Evolutionary conservation across 169 alveolate species (phyloP).

Genomic region (Cystoisospora suis): DNA sequence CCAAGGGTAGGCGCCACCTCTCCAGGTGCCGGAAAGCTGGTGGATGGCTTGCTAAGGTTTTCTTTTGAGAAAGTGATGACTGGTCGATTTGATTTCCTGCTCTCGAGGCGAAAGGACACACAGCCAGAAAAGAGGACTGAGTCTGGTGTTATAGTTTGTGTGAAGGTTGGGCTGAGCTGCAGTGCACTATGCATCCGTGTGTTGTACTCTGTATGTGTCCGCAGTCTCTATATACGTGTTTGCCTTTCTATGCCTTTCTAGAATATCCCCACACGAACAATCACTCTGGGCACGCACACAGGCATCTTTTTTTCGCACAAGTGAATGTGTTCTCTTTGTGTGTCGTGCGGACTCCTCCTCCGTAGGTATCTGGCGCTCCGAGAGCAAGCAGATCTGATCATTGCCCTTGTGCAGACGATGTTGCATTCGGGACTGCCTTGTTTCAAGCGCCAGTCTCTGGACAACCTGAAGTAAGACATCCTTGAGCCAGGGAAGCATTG

Average conservation of each 20-base stretch:
- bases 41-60: no score
- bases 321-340: no score
- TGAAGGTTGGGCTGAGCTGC: no score
- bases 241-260: neutral
- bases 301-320: neutral
- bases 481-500: no score
- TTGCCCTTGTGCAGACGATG: conserved; percentile 86
- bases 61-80: no score
- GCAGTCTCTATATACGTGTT: neutral
- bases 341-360: no score
- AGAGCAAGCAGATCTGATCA: conserved; percentile 85
- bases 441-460: conserved; percentile 90
- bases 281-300: neutral
- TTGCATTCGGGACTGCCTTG: conserved; percentile 92
- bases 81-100: no score
- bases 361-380: conserved; percentile 87
- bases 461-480: conserved; percentile 69
- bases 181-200: no score
- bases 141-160: no score
- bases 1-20: conserved; percentile 85
- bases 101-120: no score
- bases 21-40: no score
- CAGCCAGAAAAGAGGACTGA: no score
- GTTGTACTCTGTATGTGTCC: neutral
- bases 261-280: neutral